Evolutionary conservation across 495 filamentous ascomycete species (phyloP), one percentile per base, ranked within the genome.

Genomic region (Trichoderma asperelloides): DNA sequence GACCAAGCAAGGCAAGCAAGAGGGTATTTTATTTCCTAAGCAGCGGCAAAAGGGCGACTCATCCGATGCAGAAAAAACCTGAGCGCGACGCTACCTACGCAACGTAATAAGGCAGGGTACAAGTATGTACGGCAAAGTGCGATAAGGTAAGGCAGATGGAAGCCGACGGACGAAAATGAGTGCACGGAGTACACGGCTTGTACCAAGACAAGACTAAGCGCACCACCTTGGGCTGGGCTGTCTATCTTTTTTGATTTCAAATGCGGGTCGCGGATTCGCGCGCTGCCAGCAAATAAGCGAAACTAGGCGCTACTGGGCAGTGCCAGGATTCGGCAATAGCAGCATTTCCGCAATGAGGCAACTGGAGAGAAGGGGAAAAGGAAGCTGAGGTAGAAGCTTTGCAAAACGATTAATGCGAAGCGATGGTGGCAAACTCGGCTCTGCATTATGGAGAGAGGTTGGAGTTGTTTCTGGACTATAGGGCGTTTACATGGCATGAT

Each of bases 261-360:
- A 60, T 60, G 55, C 55, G 55, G 55, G 55, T 60, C 55, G 55
- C 55, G 55, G 55, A 60, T 30, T 60, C 9, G 55, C 55, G 55
- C 55, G 55, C 55, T 15, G 55, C 25, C 25, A 60, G 30, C 27
- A 60, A 60, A 27, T 60, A 60, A 60, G 55, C 55, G 55, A 60
- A 60, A 60, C 55, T 60, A 60, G 27, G 55, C 55, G 55, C 55
- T 60, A 60, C 55, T 11, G 27, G 27, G 47, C 43, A n/a, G 21
- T 60, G 55, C 1, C 55, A 60, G 55, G 55, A 60, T 60, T 27
- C 23, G 55, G 55, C 12, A 60, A 60, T 16, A 60, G 27, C 27
- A 60, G 55, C 27, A 11, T 60, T 30, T 60, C 25, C 11, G 55
- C 55, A 30, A 27, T 23, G n/a, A 21, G 16, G 47, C 18, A 51